These are phyloP conservation scores for Capronia coronata DNA, from an alignment of 2,329 filamentous ascomycete species.

Conservation along the genomic window DNA sequence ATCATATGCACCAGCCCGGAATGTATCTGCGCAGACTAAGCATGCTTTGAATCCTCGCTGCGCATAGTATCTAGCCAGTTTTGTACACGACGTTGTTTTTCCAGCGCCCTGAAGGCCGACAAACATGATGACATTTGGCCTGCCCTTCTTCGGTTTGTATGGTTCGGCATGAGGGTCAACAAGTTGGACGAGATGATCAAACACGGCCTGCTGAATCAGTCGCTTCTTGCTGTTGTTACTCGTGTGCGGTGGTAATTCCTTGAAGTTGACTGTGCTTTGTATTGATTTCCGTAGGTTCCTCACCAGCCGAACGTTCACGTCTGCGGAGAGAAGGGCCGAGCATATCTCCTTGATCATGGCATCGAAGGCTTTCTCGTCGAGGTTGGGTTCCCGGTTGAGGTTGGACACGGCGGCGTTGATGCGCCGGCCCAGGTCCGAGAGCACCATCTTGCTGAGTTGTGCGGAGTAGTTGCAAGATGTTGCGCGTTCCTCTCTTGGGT, in stretches of 20 bases:
- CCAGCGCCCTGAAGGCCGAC: conserved; percentile 95
- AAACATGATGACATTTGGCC: conserved; percentile 98
- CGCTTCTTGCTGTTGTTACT: conserved; percentile 78
- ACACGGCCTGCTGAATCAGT: conserved; percentile 94
- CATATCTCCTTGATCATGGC: conserved; percentile 98
- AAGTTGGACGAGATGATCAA: conserved; percentile 90
- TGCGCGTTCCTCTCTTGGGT: background rate
- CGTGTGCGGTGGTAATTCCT: conserved; percentile 78
- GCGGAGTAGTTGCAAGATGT: background rate
- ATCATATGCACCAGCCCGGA: conserved; percentile 96
- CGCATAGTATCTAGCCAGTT: conserved; percentile 90
- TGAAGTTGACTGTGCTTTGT: conserved; percentile 84
- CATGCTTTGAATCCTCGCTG: conserved; percentile 87
- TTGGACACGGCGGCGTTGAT: conserved; percentile 96
- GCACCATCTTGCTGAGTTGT: conserved; percentile 63
- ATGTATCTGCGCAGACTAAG: conserved; percentile 94
- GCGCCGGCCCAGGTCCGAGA: conserved; percentile 96
- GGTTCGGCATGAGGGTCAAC: conserved; percentile 93
- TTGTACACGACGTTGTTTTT: conserved; percentile 97
- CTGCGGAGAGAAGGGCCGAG: conserved; percentile 87
- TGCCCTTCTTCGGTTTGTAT: conserved; percentile 95
- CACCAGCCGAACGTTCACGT: conserved; percentile 94
- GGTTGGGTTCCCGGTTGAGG: conserved; percentile 81
- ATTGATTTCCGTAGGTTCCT: conserved; percentile 88
- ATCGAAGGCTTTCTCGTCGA: conserved; percentile 98